Conservation (phyloP, 495 filamentous ascomycete genomes). For the Hyaloscypha bicolor region DNA sequence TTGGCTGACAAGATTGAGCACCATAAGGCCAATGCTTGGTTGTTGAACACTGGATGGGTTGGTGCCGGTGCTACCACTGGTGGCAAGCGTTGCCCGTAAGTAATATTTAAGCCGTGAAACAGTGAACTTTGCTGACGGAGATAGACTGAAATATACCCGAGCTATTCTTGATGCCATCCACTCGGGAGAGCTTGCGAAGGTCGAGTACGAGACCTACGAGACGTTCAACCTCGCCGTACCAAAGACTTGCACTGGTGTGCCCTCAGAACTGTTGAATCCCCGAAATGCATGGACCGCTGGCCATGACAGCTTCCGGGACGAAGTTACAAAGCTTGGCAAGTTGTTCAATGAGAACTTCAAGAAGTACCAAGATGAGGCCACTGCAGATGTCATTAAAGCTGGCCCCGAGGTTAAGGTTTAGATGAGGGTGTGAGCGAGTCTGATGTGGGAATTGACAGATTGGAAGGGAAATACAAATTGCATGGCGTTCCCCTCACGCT, state of each 20-base stretch:
- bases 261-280: constrained; percentile 90
- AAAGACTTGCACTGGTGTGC: constrained; percentile 82
- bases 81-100: constrained; percentile 89
- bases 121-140: constrained; percentile 22
- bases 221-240: constrained; percentile 96
- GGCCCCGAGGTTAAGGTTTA: constrained; percentile 47
- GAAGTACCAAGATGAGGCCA: constrained; percentile 89
- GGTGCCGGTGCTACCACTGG: constrained; percentile 93
- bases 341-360: constrained; percentile 97
- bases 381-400: constrained; percentile 75
- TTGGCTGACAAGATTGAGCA: constrained; percentile 94
- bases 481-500: constrained; percentile 20
- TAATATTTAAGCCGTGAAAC: not conserved
- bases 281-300: constrained; percentile 86
- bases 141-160: constrained; percentile 88
- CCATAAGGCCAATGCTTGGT: constrained; percentile 96
- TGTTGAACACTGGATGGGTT: constrained; percentile 99
- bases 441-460: constrained; percentile 1
- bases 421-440: not conserved
- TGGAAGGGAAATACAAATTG: constrained; percentile 18
- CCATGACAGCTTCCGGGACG: constrained; percentile 73
- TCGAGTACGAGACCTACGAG: constrained; percentile 91
- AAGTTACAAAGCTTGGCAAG: constrained; percentile 83
- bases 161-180: constrained; percentile 98
- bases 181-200: constrained; percentile 88